Evolutionary conservation across 2,329 filamentous ascomycete genomes (phyloP), one percentile per base, ranked within the genome.

Genomic region (Fusarium camptoceras): DNA sequence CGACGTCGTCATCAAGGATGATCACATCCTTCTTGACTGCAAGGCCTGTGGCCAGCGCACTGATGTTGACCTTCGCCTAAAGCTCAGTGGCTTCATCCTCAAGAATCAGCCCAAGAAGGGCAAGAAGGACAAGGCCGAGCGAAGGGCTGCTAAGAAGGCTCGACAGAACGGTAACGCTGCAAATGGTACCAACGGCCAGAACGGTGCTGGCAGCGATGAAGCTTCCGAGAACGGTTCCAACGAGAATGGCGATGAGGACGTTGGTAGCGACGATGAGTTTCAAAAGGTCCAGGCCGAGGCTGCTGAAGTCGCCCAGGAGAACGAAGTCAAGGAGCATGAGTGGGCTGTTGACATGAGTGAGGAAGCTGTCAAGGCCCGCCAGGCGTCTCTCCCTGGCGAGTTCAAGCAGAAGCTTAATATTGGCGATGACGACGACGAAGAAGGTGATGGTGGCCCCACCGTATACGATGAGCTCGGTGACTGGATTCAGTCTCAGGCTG

Each of bases 281-380:
- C 92, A 93, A 80, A 91, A 92, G 77, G 91, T 98, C 76, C 92
- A 92, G 75, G 87, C 87, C 47, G 85, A 84, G 71, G 83, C 85
- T 51, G 80, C 82, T 42, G 80, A 85, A 73, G 81, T 80, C 64
- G 80, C 83, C 37, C 79, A 81, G 59, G 86, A 89, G 57, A 81
- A 83, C 56, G 89, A 91, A 76, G 87, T 89, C 76, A 93, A 94
- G 81, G 93, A 98, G 72, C 91, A 97, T 68, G 89, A 97, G 73
- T 99, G 96, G 96, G 93, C 94, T 68, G 93, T 98, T 64, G 96
- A 99, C 80, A 96, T 97, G 85, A 98, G 94, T 71, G 94, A 94
- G 80, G 94, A 94, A 80, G 96, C 96, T 72, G 92, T 98, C 85
- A 94, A 92, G 84, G 95, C 95, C 76, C 96, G 96, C 81, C 93